phyloP scores from a whole-genome alignment of 345 rosid species.

The Trapa incisa region DNA sequence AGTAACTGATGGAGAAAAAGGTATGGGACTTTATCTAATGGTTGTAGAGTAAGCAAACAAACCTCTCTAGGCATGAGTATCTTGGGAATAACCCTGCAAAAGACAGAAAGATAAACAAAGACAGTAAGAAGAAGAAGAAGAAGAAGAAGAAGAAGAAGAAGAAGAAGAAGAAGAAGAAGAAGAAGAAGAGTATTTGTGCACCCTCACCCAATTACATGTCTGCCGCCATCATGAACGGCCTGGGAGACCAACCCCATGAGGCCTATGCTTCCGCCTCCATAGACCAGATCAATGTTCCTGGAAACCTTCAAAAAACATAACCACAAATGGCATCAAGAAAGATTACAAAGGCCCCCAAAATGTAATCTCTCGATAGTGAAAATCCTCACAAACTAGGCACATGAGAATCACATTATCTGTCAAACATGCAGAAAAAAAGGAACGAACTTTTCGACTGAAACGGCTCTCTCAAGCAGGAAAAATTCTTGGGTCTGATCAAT shows the following conservation, averaged over 20 bases:
- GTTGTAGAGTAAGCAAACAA: conserved; percentile 32
- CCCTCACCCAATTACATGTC: conserved; percentile 95
- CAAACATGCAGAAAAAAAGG: not conserved
- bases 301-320: conserved; percentile 46
- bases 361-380: too few species aligned
- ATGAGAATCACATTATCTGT: too few species aligned
- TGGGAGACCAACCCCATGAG: conserved; percentile 98
- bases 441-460: not conserved
- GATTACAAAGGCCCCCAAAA: too few species aligned
- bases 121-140: conserved; percentile 54
- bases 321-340: too few species aligned
- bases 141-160: too few species aligned
- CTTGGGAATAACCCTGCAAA: conserved; percentile 94
- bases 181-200: not conserved
- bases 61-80: conserved; percentile 99
- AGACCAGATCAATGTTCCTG: conserved; percentile 92
- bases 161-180: too few species aligned
- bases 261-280: conserved; percentile 99
- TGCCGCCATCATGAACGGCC: conserved; percentile 99
- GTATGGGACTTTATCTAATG: conserved; percentile 24
- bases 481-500: not conserved
- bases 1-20: conserved; percentile 13
- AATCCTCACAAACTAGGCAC: too few species aligned
- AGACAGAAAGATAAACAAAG: conserved; percentile 13
- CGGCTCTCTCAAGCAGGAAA: not conserved